A percentile compares a stretch with the other conserved stretches of the same genome.
Evolutionary conservation across 139 green algal genomes (phyloP).

Genomic region (Asterochloris erici): DNA sequence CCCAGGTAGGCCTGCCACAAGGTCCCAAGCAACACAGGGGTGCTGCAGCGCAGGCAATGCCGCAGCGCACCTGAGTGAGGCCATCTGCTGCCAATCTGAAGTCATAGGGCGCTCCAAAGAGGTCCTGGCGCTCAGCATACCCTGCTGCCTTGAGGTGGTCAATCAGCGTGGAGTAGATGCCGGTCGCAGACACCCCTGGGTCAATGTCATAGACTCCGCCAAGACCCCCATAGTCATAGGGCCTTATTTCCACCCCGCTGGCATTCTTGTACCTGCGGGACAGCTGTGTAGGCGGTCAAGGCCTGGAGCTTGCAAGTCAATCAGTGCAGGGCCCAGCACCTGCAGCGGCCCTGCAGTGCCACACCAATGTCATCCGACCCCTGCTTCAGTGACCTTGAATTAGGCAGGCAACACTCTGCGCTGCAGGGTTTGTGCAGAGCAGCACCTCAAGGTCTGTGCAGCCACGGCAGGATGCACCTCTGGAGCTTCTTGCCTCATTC

Average conservation of each 20-base stretch:
- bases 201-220: conserved; percentile 28
- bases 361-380: neutral
- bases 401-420: neutral
- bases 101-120: conserved; percentile 43
- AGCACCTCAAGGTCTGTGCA: neutral
- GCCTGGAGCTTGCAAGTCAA: neutral
- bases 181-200: conserved; percentile 11
- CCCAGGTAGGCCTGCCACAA: no score
- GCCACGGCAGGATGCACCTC: no score
- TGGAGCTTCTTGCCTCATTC: no score
- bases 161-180: conserved; percentile 20
- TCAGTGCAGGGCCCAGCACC: neutral
- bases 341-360: neutral
- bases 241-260: conserved; percentile 32
- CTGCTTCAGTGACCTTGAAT: neutral
- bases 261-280: conserved; percentile 32
- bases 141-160: conserved; percentile 19
- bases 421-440: neutral
- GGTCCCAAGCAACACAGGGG: no score
- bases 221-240: conserved; percentile 33
- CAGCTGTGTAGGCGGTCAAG: neutral
- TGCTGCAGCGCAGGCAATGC: no score
- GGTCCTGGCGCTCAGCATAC: conserved; percentile 27
- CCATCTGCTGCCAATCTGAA: conserved; percentile 39
- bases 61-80: conserved; percentile 13